These are phyloP conservation scores for Fusarium albosuccineum DNA, from an alignment of 2,329 filamentous ascomycete genomes.

Conservation along the genomic window DNA sequence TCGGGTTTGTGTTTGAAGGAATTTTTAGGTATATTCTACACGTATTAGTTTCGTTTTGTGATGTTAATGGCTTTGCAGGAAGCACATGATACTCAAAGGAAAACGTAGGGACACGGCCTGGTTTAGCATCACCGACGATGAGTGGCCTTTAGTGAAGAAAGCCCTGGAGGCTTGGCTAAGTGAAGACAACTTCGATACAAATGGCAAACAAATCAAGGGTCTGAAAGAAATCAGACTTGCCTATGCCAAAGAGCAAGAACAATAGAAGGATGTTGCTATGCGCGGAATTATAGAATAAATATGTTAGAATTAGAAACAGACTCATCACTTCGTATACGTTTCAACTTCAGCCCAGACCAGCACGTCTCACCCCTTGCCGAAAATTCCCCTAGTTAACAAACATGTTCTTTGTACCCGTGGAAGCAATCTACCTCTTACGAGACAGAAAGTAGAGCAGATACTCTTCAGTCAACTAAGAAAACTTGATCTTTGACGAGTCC, in stretches of 20 bases:
- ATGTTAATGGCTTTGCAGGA: slow-evolving; percentile 43
- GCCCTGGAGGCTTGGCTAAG: slow-evolving; percentile 68
- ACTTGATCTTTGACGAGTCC: slow-evolving; percentile 4
- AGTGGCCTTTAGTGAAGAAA: slow-evolving; percentile 64
- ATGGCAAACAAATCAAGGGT: slow-evolving; percentile 63
- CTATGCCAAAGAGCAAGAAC: not conserved
- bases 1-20: slow-evolving; percentile 72
- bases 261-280: not conserved
- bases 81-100: slow-evolving; percentile 72
- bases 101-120: slow-evolving; percentile 70
- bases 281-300: too few species aligned
- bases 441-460: too few species aligned
- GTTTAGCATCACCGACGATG: slow-evolving; percentile 69
- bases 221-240: slow-evolving; percentile 52
- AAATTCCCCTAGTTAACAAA: not conserved
- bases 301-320: too few species aligned
- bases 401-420: too few species aligned
- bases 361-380: not conserved
- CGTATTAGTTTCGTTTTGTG: rapidly evolving
- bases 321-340: too few species aligned
- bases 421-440: too few species aligned
- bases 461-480: not conserved
- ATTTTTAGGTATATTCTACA: slow-evolving; percentile 60
- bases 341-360: too few species aligned
- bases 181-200: slow-evolving; percentile 66